phyloP scores from a whole-genome alignment of 352 stramenopile genomes.

The Thraustochytrium sp. region DNA sequence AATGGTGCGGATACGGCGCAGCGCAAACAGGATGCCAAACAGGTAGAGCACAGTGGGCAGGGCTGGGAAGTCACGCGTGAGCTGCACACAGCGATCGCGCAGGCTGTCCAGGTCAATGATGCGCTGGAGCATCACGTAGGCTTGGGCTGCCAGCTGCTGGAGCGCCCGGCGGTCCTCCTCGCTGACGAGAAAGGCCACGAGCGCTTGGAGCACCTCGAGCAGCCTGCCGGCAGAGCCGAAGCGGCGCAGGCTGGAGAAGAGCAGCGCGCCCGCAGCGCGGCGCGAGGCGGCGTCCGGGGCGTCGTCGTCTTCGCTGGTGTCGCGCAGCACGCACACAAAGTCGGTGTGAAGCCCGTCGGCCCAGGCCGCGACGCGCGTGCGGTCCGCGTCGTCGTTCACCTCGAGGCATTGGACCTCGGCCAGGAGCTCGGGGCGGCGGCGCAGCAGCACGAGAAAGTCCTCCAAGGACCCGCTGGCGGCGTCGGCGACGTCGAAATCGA shows the following conservation, averaged over 20 bases:
- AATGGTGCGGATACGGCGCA: not conserved
- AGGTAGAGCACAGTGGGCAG: not conserved
- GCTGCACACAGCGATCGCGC: not conserved
- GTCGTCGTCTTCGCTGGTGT: not conserved
- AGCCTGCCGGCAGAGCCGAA: not conserved
- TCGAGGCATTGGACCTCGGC: not conserved
- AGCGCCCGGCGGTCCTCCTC: not conserved
- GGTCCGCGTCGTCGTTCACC: not conserved
- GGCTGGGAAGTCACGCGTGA: not conserved
- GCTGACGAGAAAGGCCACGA: not conserved
- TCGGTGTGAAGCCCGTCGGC: not conserved
- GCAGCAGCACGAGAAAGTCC: not conserved
- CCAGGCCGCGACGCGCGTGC: not conserved
- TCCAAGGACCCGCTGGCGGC: constrained; percentile 17
- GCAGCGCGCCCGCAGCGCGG: not conserved
- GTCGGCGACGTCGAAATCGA: not conserved
- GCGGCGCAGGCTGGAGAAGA: not conserved
- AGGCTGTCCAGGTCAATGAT: not conserved
- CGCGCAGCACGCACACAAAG: not conserved
- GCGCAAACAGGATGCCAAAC: not conserved
- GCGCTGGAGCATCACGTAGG: not conserved
- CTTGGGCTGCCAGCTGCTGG: not conserved
- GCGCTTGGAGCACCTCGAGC: not conserved
- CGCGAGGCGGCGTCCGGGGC: too few relatives aligned
- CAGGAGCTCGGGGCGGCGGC: not conserved